phyloP scores from a whole-genome alignment of 2,329 filamentous ascomycete genomes.

The Aspergillus texensis region DNA sequence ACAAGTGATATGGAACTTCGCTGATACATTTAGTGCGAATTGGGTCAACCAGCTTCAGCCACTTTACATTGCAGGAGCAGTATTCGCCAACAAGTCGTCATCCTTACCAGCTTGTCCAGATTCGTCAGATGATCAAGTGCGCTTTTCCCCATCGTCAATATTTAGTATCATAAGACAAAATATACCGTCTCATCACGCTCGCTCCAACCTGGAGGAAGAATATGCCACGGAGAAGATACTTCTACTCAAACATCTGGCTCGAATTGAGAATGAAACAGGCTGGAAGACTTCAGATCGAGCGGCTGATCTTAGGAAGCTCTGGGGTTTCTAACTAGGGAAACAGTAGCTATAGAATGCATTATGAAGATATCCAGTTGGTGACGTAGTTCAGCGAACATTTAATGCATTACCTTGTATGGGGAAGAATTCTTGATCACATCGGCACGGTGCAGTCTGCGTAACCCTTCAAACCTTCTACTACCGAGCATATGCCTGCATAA shows the following conservation, averaged over 20 bases:
- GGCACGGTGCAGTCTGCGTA: no score
- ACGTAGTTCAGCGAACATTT: not conserved
- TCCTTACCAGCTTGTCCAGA: not conserved
- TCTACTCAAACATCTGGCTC: conserved; percentile 18
- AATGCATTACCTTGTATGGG: not conserved
- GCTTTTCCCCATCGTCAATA: not conserved
- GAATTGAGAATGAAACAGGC: conserved; percentile 20
- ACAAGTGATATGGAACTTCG: not conserved
- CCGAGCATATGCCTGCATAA: not conserved
- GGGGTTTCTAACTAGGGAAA: not conserved
- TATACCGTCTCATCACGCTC: no score
- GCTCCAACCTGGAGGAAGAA: not conserved
- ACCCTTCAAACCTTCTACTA: not conserved
- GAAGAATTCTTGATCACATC: no score
- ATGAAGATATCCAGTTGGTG: not conserved
- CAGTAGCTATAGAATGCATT: not conserved
- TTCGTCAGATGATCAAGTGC: not conserved
- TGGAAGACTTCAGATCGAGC: conserved; percentile 15
- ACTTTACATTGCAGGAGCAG: not conserved
- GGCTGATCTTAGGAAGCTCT: not conserved
- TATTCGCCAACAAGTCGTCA: not conserved
- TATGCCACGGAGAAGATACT: conserved; percentile 16
- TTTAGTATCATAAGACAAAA: not conserved
- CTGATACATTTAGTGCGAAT: not conserved
- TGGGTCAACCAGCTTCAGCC: not conserved